Conservation (phyloP, 2,329 filamentous ascomycete genomes). For the Penicillium verrucosum region DNA sequence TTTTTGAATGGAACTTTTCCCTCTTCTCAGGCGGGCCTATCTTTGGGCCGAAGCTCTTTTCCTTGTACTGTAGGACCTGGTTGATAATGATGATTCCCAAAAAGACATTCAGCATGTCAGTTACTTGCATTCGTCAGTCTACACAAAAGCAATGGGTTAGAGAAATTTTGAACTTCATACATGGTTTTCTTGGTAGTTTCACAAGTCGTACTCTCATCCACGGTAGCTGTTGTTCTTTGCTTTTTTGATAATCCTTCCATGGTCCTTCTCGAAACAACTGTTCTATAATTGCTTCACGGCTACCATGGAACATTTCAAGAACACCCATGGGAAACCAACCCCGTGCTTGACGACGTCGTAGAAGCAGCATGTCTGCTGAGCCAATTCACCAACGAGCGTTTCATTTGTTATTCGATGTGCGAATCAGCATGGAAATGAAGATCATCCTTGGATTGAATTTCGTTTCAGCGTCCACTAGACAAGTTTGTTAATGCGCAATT, state of each 20-base stretch:
- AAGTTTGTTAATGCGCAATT: background rate
- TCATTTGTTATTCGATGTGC: background rate
- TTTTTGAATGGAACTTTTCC: conserved; percentile 28
- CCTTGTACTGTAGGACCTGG: conserved; percentile 38
- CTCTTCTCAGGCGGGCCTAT: conserved; percentile 32
- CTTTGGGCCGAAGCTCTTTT: conserved; percentile 31
- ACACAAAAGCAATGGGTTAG: conserved; percentile 31
- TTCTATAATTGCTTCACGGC: background rate
- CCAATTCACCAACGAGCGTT: background rate
- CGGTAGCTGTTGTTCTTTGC: background rate
- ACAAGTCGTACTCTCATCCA: background rate
- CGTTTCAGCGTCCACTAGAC: background rate
- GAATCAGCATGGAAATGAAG: background rate
- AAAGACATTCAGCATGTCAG: conserved; percentile 34
- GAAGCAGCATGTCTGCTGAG: background rate
- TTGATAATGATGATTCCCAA: conserved; percentile 38
- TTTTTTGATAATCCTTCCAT: background rate
- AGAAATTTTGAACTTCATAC: conserved; percentile 15
- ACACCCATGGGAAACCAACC: background rate
- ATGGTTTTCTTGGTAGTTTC: background rate
- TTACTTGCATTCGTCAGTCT: conserved; percentile 29
- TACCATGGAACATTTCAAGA: background rate
- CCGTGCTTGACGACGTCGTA: background rate
- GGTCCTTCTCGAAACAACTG: background rate
- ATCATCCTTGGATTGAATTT: background rate